A percentile compares a stretch with the other conserved stretches of the same genome.
These are phyloP conservation scores for Hirschfeldia incana DNA, from an alignment of 345 rosid genomes.

Conservation along the genomic window DNA sequence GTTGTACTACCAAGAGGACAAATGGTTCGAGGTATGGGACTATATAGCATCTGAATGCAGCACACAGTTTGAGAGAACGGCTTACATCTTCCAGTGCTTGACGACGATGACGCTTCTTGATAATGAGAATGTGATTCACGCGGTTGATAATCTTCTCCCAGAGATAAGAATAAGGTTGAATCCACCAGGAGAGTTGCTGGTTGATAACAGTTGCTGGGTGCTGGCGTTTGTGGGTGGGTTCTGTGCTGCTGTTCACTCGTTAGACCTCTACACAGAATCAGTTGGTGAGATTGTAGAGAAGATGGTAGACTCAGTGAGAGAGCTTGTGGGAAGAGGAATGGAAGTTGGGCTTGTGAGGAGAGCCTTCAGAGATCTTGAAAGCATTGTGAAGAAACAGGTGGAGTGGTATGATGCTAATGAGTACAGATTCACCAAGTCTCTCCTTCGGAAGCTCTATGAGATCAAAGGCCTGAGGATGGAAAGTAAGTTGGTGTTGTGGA, in stretches of 20 bases:
- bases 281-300: not conserved
- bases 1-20: not conserved
- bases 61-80: not conserved
- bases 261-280: not conserved
- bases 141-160: not conserved
- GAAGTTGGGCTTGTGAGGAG: not conserved
- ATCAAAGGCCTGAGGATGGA: not conserved
- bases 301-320: not conserved
- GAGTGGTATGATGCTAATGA: not conserved
- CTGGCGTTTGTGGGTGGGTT: slow-evolving; percentile 3
- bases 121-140: not conserved
- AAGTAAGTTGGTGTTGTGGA: not conserved
- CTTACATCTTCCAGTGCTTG: not conserved
- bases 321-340: not conserved
- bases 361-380: not conserved
- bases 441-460: not conserved
- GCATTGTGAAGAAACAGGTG: not conserved
- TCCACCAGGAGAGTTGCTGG: not conserved
- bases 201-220: not conserved
- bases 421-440: not conserved
- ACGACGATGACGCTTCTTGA: not conserved
- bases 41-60: not conserved
- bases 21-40: not conserved
- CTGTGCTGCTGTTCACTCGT: slow-evolving; percentile 2
- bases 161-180: not conserved